Evolutionary conservation across 179 eudicot genomes (phyloP).

Genomic region (Pouteria campechiana): DNA sequence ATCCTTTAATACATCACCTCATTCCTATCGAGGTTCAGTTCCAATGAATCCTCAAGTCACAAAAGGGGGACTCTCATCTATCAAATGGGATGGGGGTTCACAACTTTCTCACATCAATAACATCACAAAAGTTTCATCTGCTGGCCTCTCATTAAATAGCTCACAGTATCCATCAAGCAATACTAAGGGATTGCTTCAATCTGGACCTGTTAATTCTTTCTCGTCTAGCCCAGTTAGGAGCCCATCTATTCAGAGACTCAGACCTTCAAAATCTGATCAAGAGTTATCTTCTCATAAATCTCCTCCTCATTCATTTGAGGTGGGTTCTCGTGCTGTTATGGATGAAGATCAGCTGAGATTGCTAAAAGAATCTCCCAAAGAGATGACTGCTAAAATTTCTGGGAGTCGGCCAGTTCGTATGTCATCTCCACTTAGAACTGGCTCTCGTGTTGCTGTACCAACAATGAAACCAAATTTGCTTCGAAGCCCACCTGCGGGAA

Average conservation of each 20-base stretch:
- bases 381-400: conserved; percentile 18
- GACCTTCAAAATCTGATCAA: conserved; percentile 90
- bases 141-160: conserved; percentile 26
- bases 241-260: conserved; percentile 33
- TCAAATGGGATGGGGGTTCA: conserved; percentile 37
- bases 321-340: conserved; percentile 36
- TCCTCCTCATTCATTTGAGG: conserved; percentile 49
- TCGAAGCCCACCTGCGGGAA: conserved; percentile 20
- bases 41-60: conserved; percentile 22
- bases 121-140: conserved; percentile 18
- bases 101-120: conserved; percentile 26
- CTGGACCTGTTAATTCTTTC: conserved; percentile 44
- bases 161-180: conserved; percentile 28
- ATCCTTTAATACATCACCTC: conserved; percentile 25
- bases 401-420: conserved; percentile 31
- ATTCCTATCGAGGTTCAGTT: conserved; percentile 35
- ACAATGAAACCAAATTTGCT: conserved; percentile 21
- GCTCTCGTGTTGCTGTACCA: conserved; percentile 19
- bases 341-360: conserved; percentile 51
- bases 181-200: conserved; percentile 45
- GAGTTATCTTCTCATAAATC: conserved; percentile 73
- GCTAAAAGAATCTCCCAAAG: conserved; percentile 18
- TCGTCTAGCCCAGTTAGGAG: conserved; percentile 39
- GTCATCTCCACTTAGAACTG: conserved; percentile 25
- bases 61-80: conserved; percentile 39